Evolutionary conservation across 495 filamentous ascomycete species (phyloP), one percentile per base, ranked within the genome.

Genomic region (Halenospora varia): DNA sequence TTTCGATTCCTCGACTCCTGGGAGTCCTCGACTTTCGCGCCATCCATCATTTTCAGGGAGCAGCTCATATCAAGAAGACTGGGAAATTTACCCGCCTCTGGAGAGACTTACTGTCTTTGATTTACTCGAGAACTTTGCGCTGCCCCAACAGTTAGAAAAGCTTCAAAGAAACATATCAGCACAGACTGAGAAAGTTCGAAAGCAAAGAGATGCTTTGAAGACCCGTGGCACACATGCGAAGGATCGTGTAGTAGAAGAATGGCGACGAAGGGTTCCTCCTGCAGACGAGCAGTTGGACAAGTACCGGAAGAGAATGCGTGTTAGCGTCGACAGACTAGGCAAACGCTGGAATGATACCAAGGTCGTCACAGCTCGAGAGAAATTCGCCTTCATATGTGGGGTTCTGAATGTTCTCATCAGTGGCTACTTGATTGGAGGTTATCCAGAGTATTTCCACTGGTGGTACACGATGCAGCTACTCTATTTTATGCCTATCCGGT

Each of bases 331-430:
- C 56, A 85, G 90, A 60, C 75, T 98, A 19, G 85, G 87, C 40
- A 83, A 80, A 48, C 84, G 83, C 66, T 98, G 94, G 94, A 92
- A 87, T 70, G 87, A 95, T 68, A 86, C 88, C 35, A 90, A 89
- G 61, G 83, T 82, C 57, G 90, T 97, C 60, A 96, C 92, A 0
- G 69, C 88, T 26, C 85, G 92, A 42, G 95, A 98, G 78, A 98
- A 98, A 77, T 74, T 92, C 20, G 91, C 94, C 11, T 98, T 98
- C 73, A 96, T 98, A 54, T 89, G 87, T 44, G 94, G 90, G 64
- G 92, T 97, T 48, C 84, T 96, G 70, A 98, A 97, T 68, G 89
- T 98, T 68, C 96, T 97, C 72, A 85, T 97, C 65, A 95, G 90
- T 60, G 95, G 92, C 45, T 96, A 96, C 68, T 74, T 98, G 49